phyloP scores from a whole-genome alignment of 2,329 filamentous ascomycete genomes.

The Cylindrodendrum hubeiense region DNA sequence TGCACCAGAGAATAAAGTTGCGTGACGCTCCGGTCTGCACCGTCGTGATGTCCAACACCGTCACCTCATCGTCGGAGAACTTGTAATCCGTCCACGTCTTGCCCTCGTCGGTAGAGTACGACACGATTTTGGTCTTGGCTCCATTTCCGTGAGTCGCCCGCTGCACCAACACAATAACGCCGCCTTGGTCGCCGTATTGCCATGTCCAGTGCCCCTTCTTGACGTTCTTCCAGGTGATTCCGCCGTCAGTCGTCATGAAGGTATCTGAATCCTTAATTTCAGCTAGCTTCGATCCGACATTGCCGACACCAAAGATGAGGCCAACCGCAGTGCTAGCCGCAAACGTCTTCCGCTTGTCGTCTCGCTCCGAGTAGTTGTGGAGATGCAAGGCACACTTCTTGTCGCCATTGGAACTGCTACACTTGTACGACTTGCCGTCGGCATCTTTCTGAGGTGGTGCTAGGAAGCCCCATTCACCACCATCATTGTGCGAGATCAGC shows the following conservation, averaged over 20 bases:
- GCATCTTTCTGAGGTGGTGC: constrained; percentile 78
- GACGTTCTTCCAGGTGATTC: constrained; percentile 85
- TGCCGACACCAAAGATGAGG: constrained; percentile 90
- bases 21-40: constrained; percentile 89
- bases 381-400: constrained; percentile 88
- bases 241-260: constrained; percentile 92
- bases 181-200: constrained; percentile 96
- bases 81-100: constrained; percentile 80
- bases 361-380: constrained; percentile 94
- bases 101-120: constrained; percentile 87
- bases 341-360: constrained; percentile 85
- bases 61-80: constrained; percentile 79
- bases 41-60: constrained; percentile 85
- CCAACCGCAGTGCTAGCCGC: constrained; percentile 90
- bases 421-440: constrained; percentile 79
- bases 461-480: constrained; percentile 85
- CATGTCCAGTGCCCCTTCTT: constrained; percentile 92
- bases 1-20: constrained; percentile 93
- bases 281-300: constrained; percentile 81
- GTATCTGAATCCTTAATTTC: constrained; percentile 82
- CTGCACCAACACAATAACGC: constrained; percentile 88
- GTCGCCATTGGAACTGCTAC: constrained; percentile 69
- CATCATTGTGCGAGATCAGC: constrained; percentile 96
- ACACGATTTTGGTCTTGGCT: constrained; percentile 75
- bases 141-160: constrained; percentile 75